Percentiles rank a stretch among this genome's conserved stretches.
Evolutionary conservation across 306 rosid species (phyloP).

Genomic region (Casuarina cunninghamiana): DNA sequence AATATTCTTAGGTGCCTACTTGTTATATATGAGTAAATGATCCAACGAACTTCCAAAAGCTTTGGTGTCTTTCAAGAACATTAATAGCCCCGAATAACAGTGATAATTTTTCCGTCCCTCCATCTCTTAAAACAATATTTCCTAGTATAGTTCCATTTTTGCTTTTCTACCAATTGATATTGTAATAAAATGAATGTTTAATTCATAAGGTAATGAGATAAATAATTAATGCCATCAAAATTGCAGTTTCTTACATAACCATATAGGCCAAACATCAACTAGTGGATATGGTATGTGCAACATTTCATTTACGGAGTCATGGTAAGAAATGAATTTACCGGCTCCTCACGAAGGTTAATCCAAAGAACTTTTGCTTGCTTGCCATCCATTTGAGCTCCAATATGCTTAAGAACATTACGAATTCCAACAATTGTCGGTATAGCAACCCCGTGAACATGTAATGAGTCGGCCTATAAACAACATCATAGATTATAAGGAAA

Average conservation of each 20-base stretch:
- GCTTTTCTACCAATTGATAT: not conserved
- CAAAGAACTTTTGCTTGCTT: slow-evolving; percentile 60
- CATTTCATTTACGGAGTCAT: not conserved
- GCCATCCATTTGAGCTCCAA: slow-evolving; percentile 59
- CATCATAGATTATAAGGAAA: not conserved
- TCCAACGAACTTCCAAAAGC: not conserved
- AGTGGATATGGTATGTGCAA: not conserved
- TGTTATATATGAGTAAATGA: not conserved
- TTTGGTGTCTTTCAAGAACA: not conserved
- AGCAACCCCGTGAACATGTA: slow-evolving; percentile 90
- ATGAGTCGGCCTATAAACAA: slow-evolving; percentile 51
- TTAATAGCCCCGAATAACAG: not conserved
- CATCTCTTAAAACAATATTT: not conserved
- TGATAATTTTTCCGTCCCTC: not conserved
- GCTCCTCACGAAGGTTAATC: slow-evolving; percentile 94
- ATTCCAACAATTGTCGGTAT: slow-evolving; percentile 82
- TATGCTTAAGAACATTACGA: slow-evolving; percentile 72
- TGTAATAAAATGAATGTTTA: not conserved
- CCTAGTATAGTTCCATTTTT: slow-evolving; percentile 1
- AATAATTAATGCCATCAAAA: not conserved
- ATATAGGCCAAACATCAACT: not conserved
- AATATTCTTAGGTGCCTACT: not conserved
- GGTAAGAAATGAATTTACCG: slow-evolving; percentile 40
- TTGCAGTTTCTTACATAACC: not conserved
- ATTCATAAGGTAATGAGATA: not conserved